phyloP scores from a whole-genome alignment of 768 basidiomycete genomes.

The Pleurotus platypus region DNA sequence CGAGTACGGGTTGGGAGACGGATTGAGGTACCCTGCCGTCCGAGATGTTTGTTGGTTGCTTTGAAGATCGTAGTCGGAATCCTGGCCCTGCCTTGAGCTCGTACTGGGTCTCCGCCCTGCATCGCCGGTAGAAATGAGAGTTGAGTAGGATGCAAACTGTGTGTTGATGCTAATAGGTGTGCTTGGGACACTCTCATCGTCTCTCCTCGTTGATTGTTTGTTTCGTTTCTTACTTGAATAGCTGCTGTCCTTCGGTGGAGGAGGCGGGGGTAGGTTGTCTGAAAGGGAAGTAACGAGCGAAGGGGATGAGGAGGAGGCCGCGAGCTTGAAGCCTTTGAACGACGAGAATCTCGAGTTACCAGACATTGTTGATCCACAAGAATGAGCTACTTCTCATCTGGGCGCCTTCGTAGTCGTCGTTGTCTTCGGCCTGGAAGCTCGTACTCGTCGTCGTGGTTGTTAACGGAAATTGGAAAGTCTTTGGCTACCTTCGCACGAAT shows the following conservation, averaged over 20 bases:
- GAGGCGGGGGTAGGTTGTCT: conserved; percentile 44
- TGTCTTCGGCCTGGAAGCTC: too few relatives aligned
- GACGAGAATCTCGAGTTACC: conserved; percentile 12
- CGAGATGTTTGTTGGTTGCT: not conserved
- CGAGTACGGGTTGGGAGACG: not conserved
- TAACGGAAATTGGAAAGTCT: too few relatives aligned
- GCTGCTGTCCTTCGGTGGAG: conserved; percentile 62
- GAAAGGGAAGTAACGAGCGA: not conserved
- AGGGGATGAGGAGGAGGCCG: conserved; percentile 1
- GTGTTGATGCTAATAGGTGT: conserved; percentile 32
- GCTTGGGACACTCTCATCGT: conserved; percentile 31
- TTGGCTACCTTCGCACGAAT: too few relatives aligned
- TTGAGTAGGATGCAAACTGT: conserved; percentile 24
- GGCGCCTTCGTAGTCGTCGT: too few relatives aligned
- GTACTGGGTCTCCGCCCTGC: conserved; percentile 24
- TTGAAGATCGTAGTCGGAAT: conserved; percentile 3
- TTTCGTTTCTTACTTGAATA: conserved; percentile 36
- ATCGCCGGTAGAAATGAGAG: conserved; percentile 5
- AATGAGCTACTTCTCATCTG: too few relatives aligned
- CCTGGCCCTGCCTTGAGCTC: conserved; percentile 22
- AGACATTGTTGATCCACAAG: too few relatives aligned
- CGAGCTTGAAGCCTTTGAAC: conserved; percentile 13
- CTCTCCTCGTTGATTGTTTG: conserved; percentile 14
- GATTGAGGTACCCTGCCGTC: not conserved
- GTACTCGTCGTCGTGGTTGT: too few relatives aligned